phyloP scores from a whole-genome alignment of 768 basidiomycete genomes.

The Trametes elegans region DNA sequence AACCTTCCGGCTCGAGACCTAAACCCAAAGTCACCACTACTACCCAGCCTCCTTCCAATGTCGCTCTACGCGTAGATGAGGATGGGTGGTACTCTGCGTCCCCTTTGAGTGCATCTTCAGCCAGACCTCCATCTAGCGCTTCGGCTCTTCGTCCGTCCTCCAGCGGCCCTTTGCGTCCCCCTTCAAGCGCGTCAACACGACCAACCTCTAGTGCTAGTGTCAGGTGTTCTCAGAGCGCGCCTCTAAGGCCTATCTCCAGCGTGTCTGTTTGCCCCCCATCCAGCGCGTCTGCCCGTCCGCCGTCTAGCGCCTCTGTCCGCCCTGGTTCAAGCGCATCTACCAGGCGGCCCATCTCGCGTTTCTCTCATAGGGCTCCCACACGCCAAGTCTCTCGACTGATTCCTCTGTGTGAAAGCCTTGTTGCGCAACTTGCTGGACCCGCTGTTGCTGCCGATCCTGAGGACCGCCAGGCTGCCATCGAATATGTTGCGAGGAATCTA shows the following conservation, averaged over 20 bases:
- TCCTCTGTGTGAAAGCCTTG: constrained; percentile 54
- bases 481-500: constrained; percentile 56
- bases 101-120: constrained; percentile 11
- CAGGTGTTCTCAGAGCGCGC: constrained; percentile 6
- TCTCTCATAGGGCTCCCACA: constrained; percentile 52
- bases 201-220: constrained; percentile 36
- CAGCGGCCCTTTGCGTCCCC: constrained; percentile 16
- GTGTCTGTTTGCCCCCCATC: constrained; percentile 29
- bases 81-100: constrained; percentile 16
- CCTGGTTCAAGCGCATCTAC: constrained; percentile 39
- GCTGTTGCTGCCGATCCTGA: constrained; percentile 40
- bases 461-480: constrained; percentile 48
- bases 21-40: background rate
- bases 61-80: constrained; percentile 4
- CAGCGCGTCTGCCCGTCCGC: constrained; percentile 42
- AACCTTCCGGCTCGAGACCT: constrained; percentile 4
- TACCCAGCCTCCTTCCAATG: background rate
- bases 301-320: constrained; percentile 36
- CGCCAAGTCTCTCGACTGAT: constrained; percentile 49
- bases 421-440: constrained; percentile 53
- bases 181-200: constrained; percentile 14
- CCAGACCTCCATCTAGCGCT: background rate
- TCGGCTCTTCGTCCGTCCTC: constrained; percentile 13
- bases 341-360: constrained; percentile 31
- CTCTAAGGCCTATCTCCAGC: constrained; percentile 28